Percentiles rank a stretch among this genome's conserved stretches.
Conservation (phyloP, 2,329 filamentous ascomycete genomes). For the Talaromyces sp. region DNA sequence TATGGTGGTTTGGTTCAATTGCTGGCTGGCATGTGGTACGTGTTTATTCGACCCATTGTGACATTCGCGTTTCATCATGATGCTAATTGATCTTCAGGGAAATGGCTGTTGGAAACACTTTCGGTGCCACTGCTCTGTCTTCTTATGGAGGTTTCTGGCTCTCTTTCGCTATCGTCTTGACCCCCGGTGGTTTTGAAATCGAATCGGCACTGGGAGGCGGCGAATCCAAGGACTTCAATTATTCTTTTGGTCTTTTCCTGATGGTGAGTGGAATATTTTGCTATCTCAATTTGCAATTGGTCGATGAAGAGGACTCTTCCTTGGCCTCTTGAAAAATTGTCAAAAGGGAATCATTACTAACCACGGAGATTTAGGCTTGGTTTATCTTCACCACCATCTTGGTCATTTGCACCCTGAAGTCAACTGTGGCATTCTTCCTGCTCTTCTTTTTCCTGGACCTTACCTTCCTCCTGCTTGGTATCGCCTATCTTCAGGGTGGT, state of each 20-base stretch:
- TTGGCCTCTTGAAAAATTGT: too few species aligned
- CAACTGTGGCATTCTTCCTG: constrained; percentile 75
- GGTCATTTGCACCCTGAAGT: constrained; percentile 73
- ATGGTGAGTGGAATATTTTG: constrained; percentile 49
- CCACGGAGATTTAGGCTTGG: constrained; percentile 59
- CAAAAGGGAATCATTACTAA: too few species aligned
- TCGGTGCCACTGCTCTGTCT: constrained; percentile 77
- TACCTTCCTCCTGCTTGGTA: constrained; percentile 72
- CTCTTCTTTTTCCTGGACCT: constrained; percentile 78
- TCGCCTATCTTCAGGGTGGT: constrained; percentile 61
- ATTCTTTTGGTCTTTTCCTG: constrained; percentile 74
- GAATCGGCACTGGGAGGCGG: constrained; percentile 40
- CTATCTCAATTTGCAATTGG: constrained; percentile 9
- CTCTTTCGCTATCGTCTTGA: constrained; percentile 70
- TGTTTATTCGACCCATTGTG: neutral
- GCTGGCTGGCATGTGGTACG: constrained; percentile 76
- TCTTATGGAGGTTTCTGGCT: constrained; percentile 88
- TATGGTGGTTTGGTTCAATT: constrained; percentile 76
- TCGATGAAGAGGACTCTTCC: too few species aligned
- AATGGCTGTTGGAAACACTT: constrained; percentile 85
- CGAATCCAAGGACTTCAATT: constrained; percentile 50
- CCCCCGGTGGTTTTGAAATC: constrained; percentile 68
- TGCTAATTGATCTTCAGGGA: constrained; percentile 56
- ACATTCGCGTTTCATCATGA: too few species aligned
- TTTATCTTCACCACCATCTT: constrained; percentile 82